These are phyloP conservation scores for Globisporangium parvum DNA, from an alignment of 352 stramenopile genomes.

Conservation along the genomic window DNA sequence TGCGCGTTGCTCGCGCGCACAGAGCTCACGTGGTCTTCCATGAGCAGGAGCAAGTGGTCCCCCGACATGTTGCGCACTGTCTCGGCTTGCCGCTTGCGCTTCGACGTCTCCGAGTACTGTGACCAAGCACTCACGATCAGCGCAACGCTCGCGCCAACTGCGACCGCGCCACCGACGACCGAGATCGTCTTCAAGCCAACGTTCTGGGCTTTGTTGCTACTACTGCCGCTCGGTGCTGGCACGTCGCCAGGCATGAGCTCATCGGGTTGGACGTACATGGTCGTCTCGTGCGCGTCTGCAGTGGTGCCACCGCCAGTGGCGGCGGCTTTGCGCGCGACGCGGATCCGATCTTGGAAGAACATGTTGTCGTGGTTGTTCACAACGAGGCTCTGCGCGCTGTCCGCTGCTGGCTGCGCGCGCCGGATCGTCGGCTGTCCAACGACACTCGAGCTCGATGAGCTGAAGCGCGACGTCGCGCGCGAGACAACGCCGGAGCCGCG, in stretches of 20 bases:
- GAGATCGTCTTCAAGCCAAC: slow-evolving; percentile 48
- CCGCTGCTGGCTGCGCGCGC: slow-evolving; percentile 14
- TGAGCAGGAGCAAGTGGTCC: slow-evolving; percentile 60
- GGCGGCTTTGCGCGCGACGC: slow-evolving; percentile 43
- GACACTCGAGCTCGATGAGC: slow-evolving; percentile 61
- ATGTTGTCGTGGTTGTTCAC: slow-evolving; percentile 85
- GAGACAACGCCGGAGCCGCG: slow-evolving; percentile 46
- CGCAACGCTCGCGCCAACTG: slow-evolving; percentile 69
- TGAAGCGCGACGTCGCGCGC: slow-evolving; percentile 59
- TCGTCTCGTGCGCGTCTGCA: slow-evolving; percentile 50
- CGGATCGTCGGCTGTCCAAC: slow-evolving; percentile 49
- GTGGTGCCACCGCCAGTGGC: slow-evolving; percentile 24
- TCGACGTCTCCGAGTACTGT: slow-evolving; percentile 68
- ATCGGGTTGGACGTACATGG: slow-evolving; percentile 76
- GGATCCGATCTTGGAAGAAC: slow-evolving; percentile 65
- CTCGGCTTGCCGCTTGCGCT: slow-evolving; percentile 55
- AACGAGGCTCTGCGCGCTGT: slow-evolving; percentile 25
- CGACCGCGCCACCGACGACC: slow-evolving; percentile 68
- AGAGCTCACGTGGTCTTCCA: slow-evolving; percentile 51
- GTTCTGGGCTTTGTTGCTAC: slow-evolving; percentile 8
- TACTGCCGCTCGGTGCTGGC: slow-evolving; percentile 20
- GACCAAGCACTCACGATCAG: slow-evolving; percentile 78
- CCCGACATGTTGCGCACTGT: slow-evolving; percentile 69
- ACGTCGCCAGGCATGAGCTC: slow-evolving; percentile 60
- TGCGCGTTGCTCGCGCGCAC: slow-evolving; percentile 10